phyloP scores from a whole-genome alignment of 257 asterid genomes.

The Penstemon eatonii region DNA sequence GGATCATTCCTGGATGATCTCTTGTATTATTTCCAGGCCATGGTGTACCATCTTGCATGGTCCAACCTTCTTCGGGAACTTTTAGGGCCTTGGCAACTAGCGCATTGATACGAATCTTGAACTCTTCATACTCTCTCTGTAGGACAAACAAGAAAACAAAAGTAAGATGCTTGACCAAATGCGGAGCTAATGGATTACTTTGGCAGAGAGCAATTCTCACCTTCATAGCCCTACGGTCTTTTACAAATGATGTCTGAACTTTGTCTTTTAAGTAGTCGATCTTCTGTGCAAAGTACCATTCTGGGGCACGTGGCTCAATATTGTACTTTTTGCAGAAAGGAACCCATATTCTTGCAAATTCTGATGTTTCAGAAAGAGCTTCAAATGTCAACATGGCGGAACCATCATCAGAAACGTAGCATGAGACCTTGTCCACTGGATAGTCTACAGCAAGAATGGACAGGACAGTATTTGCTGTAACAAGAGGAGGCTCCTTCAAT shows the following conservation, averaged over 20 bases:
- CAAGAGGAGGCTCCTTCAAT: slow-evolving; percentile 95
- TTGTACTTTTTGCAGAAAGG: slow-evolving; percentile 84
- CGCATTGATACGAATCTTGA: slow-evolving; percentile 77
- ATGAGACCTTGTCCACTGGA: slow-evolving; percentile 96
- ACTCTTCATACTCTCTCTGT: slow-evolving; percentile 97
- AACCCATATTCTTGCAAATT: slow-evolving; percentile 94
- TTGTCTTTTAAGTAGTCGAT: slow-evolving; percentile 87
- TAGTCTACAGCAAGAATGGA: slow-evolving; percentile 95
- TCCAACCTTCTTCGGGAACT: slow-evolving; percentile 97
- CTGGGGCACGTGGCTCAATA: slow-evolving; percentile 98
- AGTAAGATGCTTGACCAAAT: slow-evolving; percentile 29
- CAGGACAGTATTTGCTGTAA: slow-evolving; percentile 91
- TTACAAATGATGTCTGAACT: slow-evolving; percentile 90
- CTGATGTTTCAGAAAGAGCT: slow-evolving; percentile 90
- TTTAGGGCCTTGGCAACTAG: slow-evolving; percentile 91
- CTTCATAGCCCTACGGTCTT: slow-evolving; percentile 99
- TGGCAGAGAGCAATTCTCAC: slow-evolving; percentile 36
- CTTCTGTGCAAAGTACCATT: slow-evolving; percentile 91
- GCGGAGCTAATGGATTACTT: slow-evolving; percentile 8
- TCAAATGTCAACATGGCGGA: slow-evolving; percentile 93
- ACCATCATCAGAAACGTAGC: slow-evolving; percentile 98
- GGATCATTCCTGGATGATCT: slow-evolving; percentile 99
- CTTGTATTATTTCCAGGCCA: slow-evolving; percentile 98
- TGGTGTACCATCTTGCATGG: slow-evolving; percentile 98
- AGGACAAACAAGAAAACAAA: slow-evolving; percentile 26